These are phyloP conservation scores for Cytospora piceae DNA, from an alignment of 2,329 filamentous ascomycete genomes.

Conservation along the genomic window DNA sequence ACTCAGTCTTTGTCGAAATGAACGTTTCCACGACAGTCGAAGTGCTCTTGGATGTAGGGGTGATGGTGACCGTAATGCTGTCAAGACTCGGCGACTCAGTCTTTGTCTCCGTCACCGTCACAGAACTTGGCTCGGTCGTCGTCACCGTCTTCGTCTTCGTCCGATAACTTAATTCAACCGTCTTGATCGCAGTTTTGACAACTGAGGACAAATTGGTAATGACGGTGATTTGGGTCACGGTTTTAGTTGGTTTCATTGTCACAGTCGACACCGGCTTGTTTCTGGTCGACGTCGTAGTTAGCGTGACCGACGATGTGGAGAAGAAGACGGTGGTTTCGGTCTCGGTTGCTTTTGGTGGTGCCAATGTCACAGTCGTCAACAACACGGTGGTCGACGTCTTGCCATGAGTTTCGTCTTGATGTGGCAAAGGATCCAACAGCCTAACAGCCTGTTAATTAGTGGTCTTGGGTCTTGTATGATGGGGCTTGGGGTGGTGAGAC, in stretches of 20 bases:
- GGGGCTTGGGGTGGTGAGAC: neutral
- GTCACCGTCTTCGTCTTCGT: no score
- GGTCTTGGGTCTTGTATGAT: neutral
- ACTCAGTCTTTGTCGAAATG: no score
- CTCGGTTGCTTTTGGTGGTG: neutral
- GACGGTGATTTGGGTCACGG: neutral
- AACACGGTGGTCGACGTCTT: no score
- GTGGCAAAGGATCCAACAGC: neutral
- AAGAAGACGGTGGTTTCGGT: neutral
- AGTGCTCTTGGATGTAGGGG: neutral
- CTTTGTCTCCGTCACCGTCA: no score
- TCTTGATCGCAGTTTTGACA: no score
- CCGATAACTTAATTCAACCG: no score
- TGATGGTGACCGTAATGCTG: neutral
- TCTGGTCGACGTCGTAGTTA: no score
- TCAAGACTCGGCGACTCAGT: no score
- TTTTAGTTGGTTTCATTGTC: neutral
- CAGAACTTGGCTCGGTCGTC: no score
- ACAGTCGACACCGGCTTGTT: no score
- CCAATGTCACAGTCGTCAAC: neutral
- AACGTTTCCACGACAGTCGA: neutral
- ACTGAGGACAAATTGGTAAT: neutral
- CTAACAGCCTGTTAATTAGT: neutral
- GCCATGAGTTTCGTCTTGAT: neutral
- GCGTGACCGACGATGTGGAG: neutral